Evolutionary conservation across 2,329 filamentous ascomycete species (phyloP), one percentile per base, ranked within the genome.

Genomic region (Calonectria pauciramosa): DNA sequence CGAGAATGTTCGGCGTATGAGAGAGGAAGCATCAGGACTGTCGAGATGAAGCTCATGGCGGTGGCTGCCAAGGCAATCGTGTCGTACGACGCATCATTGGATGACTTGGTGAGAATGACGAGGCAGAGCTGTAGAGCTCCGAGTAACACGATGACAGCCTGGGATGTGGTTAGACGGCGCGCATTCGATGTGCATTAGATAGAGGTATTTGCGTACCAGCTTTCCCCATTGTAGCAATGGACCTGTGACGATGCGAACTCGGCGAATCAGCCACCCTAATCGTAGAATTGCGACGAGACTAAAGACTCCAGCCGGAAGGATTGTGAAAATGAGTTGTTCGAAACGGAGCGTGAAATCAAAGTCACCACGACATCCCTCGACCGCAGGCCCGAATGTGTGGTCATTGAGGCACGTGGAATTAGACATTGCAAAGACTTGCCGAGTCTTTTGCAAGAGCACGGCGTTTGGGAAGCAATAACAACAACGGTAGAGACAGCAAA

Each of bases 331-430:
- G 3, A 87, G 77, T 60, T 85, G 82, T 77, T 89, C 86, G 68
- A 89, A 88, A 23, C 80, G 82, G 66, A 89, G 78, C 13, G 87
- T 89, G 59, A 88, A 88, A 76, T 88, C 87, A 72, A 89, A 89
- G 70, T 86, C 83, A 74, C 80, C 83, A 14, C 87, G 85, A 69
- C 87, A 89, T 30, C 85, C 86, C 13, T 78, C 70, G 38, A 88
- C 84, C n/a, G 77, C 72, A 0, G 87, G 87, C 5, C 87, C 87
- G n/a, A 88, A 82, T 20, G 81, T 72, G 64, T 80, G 68, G 76
- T 87, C 85, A 77, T 82, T 82, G 60, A 72, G 75, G 65, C 83
- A 85, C n/a, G n/a, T 41, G 10, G 67, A 63, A 32, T 36, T 18
- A 49, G 38, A 23, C 67, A 69, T 69, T 51, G 41, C 49, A 51